Percentiles rank a stretch among this genome's conserved stretches.
Conservation (phyloP, 2,329 filamentous ascomycete genomes). For the Macroventuria anomochaeta region DNA sequence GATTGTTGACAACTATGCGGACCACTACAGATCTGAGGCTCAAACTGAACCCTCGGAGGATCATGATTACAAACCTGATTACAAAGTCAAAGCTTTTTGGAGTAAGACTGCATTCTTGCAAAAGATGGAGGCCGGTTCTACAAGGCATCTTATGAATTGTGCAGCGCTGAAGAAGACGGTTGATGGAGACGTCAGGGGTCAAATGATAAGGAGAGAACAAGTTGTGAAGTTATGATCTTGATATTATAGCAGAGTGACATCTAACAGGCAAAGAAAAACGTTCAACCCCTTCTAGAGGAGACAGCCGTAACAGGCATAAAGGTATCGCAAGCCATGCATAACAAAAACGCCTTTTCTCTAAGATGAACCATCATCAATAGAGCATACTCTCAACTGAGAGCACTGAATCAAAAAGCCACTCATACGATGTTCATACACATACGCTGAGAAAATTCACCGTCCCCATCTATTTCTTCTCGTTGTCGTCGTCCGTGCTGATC, state of each 20-base stretch:
- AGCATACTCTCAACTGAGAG: conserved; percentile 13
- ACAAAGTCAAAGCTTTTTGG: neutral
- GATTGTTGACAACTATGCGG: too few species aligned
- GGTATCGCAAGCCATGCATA: conserved; percentile 35
- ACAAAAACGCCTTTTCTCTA: conserved; percentile 23
- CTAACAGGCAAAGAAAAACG: conserved; percentile 18
- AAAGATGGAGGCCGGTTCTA: neutral
- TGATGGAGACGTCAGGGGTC: too few species aligned
- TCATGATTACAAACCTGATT: conserved; percentile 3
- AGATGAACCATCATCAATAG: conserved; percentile 8
- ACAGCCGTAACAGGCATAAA: conserved; percentile 18
- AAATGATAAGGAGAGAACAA: neutral
- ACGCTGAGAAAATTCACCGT: neutral
- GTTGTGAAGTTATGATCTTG: neutral
- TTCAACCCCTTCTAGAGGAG: conserved; percentile 15
- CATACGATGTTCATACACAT: neutral
- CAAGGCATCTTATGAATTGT: too few species aligned
- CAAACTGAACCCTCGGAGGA: neutral
- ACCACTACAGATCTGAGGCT: neutral
- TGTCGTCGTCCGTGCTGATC: conserved; percentile 38
- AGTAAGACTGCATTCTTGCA: neutral
- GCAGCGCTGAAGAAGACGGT: too few species aligned
- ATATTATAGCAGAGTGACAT: conserved; percentile 20
- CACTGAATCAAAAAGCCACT: conserved; percentile 2
- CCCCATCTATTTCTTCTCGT: conserved; percentile 34